phyloP scores from a whole-genome alignment of 1,284 basidiomycete genomes.

The Cryptococcus sp. region DNA sequence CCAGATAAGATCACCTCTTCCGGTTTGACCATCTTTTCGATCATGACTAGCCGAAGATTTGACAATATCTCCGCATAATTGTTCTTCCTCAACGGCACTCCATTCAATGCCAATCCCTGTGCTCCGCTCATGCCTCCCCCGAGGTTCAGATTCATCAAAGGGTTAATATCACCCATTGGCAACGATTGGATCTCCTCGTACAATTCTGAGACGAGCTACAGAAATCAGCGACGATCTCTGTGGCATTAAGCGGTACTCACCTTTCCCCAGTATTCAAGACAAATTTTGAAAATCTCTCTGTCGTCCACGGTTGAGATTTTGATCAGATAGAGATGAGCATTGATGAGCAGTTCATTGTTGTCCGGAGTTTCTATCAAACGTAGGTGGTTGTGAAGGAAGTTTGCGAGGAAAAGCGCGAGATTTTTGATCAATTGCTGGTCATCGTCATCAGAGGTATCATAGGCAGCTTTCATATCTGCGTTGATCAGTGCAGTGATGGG shows the following conservation, averaged over 20 bases:
- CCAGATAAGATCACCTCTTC: conserved; percentile 69
- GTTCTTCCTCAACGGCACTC: conserved; percentile 81
- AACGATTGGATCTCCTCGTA: conserved; percentile 87
- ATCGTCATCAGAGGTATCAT: conserved; percentile 81
- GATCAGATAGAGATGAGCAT: conserved; percentile 97
- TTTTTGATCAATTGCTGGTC: conserved; percentile 98
- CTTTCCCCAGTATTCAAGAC: conserved; percentile 97
- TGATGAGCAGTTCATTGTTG: conserved; percentile 88
- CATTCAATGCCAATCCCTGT: conserved; percentile 60
- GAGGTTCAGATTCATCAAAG: conserved; percentile 88
- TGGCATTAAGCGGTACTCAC: conserved; percentile 16
- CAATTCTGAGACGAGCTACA: conserved; percentile 85
- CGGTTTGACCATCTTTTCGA: conserved; percentile 99
- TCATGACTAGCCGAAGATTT: conserved; percentile 92
- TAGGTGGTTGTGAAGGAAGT: conserved; percentile 90
- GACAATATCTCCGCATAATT: conserved; percentile 92
- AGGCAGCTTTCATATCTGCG: conserved; percentile 79
- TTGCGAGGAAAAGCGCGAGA: conserved; percentile 91
- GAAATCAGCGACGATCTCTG: not conserved
- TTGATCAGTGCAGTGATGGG: conserved; percentile 5
- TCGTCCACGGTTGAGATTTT: conserved; percentile 98
- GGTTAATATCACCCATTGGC: conserved; percentile 80
- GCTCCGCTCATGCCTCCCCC: conserved; percentile 55
- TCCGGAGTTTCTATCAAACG: conserved; percentile 86
- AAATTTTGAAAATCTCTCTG: conserved; percentile 99